A percentile compares a stretch with the other conserved stretches of the same genome.
Conservation (phyloP, 163 green algal genomes). For the Coccomyxa subellipsoidea region DNA sequence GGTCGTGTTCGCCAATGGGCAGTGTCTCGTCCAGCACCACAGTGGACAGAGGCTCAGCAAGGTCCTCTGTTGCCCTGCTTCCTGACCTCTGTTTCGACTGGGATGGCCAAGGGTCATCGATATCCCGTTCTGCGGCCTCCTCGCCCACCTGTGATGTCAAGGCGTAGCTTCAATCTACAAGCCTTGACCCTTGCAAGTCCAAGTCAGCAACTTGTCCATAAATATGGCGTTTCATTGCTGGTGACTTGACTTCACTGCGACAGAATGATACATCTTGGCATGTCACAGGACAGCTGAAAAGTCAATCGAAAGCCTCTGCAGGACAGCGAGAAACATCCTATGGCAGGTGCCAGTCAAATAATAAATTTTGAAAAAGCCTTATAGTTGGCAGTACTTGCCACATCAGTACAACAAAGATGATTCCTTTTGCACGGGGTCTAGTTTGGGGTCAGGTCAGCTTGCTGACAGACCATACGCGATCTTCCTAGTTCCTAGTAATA, state of each 20-base stretch:
- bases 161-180: not conserved
- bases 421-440: too few relatives aligned
- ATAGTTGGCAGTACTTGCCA: too few relatives aligned
- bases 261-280: too few relatives aligned
- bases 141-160: not conserved
- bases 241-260: not conserved
- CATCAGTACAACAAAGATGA: too few relatives aligned
- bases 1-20: not conserved
- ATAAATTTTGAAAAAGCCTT: too few relatives aligned
- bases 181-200: not conserved
- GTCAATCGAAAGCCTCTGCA: too few relatives aligned
- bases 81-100: not conserved
- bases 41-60: not conserved
- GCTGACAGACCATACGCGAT: too few relatives aligned
- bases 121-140: not conserved
- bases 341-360: too few relatives aligned
- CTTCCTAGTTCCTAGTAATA: not conserved
- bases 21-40: slow-evolving; percentile 1
- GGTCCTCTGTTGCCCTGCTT: not conserved
- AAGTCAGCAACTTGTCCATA: not conserved
- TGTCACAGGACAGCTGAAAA: too few relatives aligned
- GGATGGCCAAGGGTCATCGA: not conserved
- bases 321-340: too few relatives aligned
- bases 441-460: too few relatives aligned
- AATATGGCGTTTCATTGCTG: not conserved